phyloP scores from a whole-genome alignment of 805 yeast genomes.

The Zygotorulaspora danielsina region DNA sequence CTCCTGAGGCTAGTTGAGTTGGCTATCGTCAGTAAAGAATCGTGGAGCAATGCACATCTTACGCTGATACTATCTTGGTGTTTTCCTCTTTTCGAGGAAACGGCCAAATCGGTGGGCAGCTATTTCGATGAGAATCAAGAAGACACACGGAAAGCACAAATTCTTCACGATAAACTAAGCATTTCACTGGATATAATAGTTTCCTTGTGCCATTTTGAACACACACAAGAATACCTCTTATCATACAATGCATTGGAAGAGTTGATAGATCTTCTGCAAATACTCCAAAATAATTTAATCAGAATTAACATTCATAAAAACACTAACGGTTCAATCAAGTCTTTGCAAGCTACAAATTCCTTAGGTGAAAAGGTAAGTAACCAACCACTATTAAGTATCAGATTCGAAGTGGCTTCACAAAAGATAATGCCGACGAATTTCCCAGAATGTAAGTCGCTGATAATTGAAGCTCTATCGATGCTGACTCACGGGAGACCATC shows the following conservation, averaged over 20 bases:
- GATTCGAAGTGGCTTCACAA: conserved; percentile 23
- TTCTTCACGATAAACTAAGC: conserved; percentile 31
- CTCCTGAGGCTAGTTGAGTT: conserved; percentile 32
- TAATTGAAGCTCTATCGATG: conserved; percentile 62
- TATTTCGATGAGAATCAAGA: conserved; percentile 26
- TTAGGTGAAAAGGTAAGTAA: conserved; percentile 32
- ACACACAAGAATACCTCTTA: conserved; percentile 36
- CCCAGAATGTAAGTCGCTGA: conserved; percentile 62
- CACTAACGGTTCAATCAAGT: conserved; percentile 22
- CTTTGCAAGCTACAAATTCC: conserved; percentile 23
- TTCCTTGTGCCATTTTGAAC: conserved; percentile 33
- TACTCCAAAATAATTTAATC: conserved; percentile 35
- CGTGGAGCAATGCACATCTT: conserved; percentile 38
- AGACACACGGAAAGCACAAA: conserved; percentile 15
- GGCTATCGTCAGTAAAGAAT: conserved; percentile 36
- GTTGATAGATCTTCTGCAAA: conserved; percentile 31
- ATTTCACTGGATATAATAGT: conserved; percentile 36
- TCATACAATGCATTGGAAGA: conserved; percentile 38
- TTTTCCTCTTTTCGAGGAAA: conserved; percentile 30
- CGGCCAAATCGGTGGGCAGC: conserved; percentile 18
- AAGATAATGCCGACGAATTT: conserved; percentile 39
- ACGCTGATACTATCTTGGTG: conserved; percentile 41
- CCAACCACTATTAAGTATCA: conserved; percentile 23
- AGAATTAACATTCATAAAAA: conserved; percentile 29
- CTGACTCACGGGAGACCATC: conserved; percentile 48